Evolutionary conservation across 108 stramenopile species (phyloP), one percentile per base, ranked within the genome.

Genomic region (Fragilariopsis cylindrus): DNA sequence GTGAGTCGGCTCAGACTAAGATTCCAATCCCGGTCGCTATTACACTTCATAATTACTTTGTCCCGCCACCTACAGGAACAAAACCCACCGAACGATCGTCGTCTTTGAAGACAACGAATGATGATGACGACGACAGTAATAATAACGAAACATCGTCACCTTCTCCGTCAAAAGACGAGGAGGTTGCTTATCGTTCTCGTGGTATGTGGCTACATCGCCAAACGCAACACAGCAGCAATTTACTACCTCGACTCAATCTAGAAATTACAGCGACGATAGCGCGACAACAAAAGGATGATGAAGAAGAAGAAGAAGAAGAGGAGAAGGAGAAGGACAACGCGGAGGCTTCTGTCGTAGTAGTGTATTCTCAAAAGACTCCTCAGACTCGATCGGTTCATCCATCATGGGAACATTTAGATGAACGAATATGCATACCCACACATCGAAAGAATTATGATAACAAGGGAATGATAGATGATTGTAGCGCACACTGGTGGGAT

Each of bases 331-430:
- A 43, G 4, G 19, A 62, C 7, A 46, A 19, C 12, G 16, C 6
- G n/a, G 68, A 16, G 68, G n/a, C 45, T 30, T 40, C 15, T 50
- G 5, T 49, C 5, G 42, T 43, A 54, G n/a, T 70, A 3, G 76
- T 76, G 3, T 76, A 76, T 49, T 48, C 76, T 1, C 39, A 63
- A 11, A 58, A 57, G n/a, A 69, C 68, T 44, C 19, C 48, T 40
- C 50, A 47, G 16, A 15, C 40, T 44, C 78, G 48, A 40, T 66
- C 65, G 11, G 72, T 85, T 16, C 84, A 90, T 81, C 86, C 88
- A 11, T 65, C 67, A 5, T 90, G 88, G 88, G 83, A 90, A 74
- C 85, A 85, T 68, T 72, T 90, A 62, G 82, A 87, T 65, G 88
- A 87, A 70, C 80, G 76, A 55, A 66, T 81, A 18, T 21, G 13